These are phyloP conservation scores for Paradendryphiella salina DNA, from an alignment of 2,329 filamentous ascomycete species.

Conservation along the genomic window DNA sequence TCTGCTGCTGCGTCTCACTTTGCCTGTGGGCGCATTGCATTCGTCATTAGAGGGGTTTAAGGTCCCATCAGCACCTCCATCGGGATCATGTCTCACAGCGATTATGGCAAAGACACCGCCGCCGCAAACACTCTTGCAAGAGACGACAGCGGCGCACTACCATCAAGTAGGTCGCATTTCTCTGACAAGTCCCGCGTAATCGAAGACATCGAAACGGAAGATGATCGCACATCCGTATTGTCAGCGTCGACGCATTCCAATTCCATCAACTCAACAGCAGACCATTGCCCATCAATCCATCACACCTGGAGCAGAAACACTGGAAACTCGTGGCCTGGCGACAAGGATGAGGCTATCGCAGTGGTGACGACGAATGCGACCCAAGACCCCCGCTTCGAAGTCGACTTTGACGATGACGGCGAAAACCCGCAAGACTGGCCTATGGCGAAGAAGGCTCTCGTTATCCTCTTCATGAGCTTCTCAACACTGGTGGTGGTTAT, in stretches of 20 bases:
- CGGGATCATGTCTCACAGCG: conserved; percentile 11
- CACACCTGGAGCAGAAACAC: conserved; percentile 43
- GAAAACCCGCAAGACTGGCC: conserved; percentile 72
- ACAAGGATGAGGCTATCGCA: conserved; percentile 33
- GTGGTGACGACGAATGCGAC: conserved; percentile 45
- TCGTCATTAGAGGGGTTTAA: conserved; percentile 3
- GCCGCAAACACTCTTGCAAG: conserved; percentile 1
- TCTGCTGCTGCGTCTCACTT: neutral
- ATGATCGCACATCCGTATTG: conserved; percentile 28
- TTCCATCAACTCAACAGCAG: conserved; percentile 25
- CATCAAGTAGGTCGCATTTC: conserved; percentile 2
- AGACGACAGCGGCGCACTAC: neutral
- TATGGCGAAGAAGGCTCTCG: conserved; percentile 59
- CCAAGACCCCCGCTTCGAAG: conserved; percentile 65
- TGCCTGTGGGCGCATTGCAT: neutral
- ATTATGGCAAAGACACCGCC: conserved; percentile 16
- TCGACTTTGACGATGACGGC: conserved; percentile 66
- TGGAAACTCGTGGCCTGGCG: conserved; percentile 32
- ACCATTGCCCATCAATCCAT: conserved; percentile 33
- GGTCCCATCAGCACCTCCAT: conserved; percentile 2
- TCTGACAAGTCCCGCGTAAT: conserved; percentile 9
- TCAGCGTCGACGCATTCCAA: conserved; percentile 31
- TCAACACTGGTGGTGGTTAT: conserved; percentile 57
- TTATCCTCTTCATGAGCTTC: conserved; percentile 60
- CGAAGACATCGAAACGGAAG: conserved; percentile 14